A percentile compares a stretch with the other conserved stretches of the same genome.
Evolutionary conservation across 352 stramenopile genomes (phyloP).

Genomic region (Phytopythium vexans): DNA sequence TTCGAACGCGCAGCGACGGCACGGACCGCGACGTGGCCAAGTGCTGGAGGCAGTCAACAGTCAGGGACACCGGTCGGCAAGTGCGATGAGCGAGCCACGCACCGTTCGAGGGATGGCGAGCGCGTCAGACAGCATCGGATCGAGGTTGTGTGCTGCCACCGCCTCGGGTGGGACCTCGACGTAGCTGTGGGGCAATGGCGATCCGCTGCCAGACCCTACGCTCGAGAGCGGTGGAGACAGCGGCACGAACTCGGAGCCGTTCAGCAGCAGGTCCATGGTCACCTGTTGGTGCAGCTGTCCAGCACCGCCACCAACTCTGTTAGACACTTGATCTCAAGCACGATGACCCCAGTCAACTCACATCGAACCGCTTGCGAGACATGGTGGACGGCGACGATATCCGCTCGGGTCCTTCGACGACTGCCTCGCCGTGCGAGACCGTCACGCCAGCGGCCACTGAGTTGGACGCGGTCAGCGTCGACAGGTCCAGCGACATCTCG

Average conservation of each 20-base stretch:
- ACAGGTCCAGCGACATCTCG: constrained; percentile 6
- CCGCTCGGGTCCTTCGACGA: constrained; percentile 36
- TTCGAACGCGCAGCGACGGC: constrained; percentile 36
- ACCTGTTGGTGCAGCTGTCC: constrained; percentile 57
- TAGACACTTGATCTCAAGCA: background rate
- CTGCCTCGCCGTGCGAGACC: constrained; percentile 35
- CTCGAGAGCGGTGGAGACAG: constrained; percentile 1
- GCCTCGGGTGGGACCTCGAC: constrained; percentile 38
- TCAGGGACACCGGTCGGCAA: background rate
- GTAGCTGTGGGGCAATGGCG: constrained; percentile 15
- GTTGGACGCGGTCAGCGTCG: background rate
- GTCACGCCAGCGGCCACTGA: constrained; percentile 36
- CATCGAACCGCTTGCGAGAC: constrained; percentile 69
- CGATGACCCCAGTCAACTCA: constrained; percentile 11
- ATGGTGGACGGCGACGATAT: constrained; percentile 42
- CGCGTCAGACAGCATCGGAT: constrained; percentile 4
- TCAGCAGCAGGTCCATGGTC: constrained; percentile 38
- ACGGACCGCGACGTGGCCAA: constrained; percentile 32
- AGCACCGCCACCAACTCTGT: background rate
- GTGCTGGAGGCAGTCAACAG: constrained; percentile 16
- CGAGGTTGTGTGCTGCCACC: constrained; percentile 18
- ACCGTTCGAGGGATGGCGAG: constrained; percentile 45
- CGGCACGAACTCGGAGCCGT: constrained; percentile 17
- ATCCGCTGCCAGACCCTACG: constrained; percentile 4
- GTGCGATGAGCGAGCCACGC: constrained; percentile 3